phyloP scores from a whole-genome alignment of 2,329 filamentous ascomycete species.

The Claviceps pusilla region DNA sequence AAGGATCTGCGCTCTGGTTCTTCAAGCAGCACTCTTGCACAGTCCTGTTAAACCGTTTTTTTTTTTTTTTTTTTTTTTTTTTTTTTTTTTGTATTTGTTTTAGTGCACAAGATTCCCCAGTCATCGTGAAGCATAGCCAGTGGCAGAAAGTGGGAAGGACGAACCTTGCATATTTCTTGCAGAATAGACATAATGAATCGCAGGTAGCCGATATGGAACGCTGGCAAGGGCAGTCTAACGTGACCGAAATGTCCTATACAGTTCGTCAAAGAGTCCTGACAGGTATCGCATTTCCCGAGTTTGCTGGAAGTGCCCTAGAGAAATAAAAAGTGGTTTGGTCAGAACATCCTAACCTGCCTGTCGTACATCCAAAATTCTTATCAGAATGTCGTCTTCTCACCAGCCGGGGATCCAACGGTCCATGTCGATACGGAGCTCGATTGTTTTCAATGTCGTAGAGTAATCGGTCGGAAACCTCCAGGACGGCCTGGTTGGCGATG shows the following conservation, averaged over 20 bases:
- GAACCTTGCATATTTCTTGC: slow-evolving; percentile 81
- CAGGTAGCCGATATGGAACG: slow-evolving; percentile 91
- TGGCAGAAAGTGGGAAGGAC: not conserved
- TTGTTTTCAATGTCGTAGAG: slow-evolving; percentile 81
- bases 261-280: slow-evolving; percentile 61
- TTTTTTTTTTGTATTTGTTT: not conserved
- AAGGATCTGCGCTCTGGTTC: slow-evolving; percentile 65
- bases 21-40: slow-evolving; percentile 66
- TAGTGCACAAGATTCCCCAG: not conserved
- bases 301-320: slow-evolving; percentile 70
- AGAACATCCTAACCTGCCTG: not conserved
- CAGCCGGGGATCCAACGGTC: slow-evolving; percentile 75
- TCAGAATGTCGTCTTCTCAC: slow-evolving; percentile 17
- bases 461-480: slow-evolving; percentile 86
- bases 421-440: slow-evolving; percentile 62
- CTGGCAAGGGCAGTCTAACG: slow-evolving; percentile 76
- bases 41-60: slow-evolving; percentile 29
- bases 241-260: slow-evolving; percentile 96
- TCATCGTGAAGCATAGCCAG: not conserved
- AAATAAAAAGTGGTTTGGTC: not conserved
- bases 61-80: no score
- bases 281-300: slow-evolving; percentile 63
- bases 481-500: slow-evolving; percentile 85
- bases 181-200: slow-evolving; percentile 84
- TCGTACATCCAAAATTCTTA: not conserved